Evolutionary conservation across 768 basidiomycete genomes (phyloP).

Genomic region (Leccinellum luteum): DNA sequence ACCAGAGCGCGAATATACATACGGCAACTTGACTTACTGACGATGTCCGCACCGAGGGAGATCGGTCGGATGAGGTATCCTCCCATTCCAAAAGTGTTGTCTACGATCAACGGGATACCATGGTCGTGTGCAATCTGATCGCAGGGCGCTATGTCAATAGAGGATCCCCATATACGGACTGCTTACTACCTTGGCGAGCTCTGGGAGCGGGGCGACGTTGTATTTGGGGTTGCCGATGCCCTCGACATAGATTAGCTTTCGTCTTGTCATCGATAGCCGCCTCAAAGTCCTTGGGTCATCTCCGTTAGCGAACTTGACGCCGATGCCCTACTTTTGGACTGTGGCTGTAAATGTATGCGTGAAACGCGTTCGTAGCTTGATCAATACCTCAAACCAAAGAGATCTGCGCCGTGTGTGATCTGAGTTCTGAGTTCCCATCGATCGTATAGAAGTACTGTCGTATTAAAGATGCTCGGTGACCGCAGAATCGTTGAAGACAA

Average conservation of each 20-base stretch:
- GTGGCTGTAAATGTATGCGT: slow-evolving; percentile 35
- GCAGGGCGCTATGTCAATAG: not conserved
- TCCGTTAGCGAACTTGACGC: slow-evolving; percentile 49
- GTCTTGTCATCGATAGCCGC: slow-evolving; percentile 60
- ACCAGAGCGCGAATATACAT: not conserved
- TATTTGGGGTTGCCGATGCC: slow-evolving; percentile 62
- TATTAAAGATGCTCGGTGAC: slow-evolving; percentile 30
- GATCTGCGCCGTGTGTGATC: slow-evolving; percentile 44
- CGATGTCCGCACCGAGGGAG: slow-evolving; percentile 55
- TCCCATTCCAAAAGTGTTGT: slow-evolving; percentile 63
- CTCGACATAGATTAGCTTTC: slow-evolving; percentile 57
- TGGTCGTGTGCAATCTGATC: slow-evolving; percentile 56
- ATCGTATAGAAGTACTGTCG: not conserved
- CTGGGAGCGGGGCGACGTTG: slow-evolving; percentile 53
- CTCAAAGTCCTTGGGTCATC: slow-evolving; percentile 44
- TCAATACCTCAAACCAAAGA: slow-evolving; percentile 47
- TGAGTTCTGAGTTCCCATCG: slow-evolving; percentile 10
- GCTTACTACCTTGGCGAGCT: slow-evolving; percentile 50
- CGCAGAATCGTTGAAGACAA: slow-evolving; percentile 55
- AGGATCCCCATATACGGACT: too few relatives aligned
- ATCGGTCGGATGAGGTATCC: slow-evolving; percentile 57
- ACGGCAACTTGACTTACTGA: slow-evolving; percentile 31
- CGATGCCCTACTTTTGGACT: slow-evolving; percentile 54
- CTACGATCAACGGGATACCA: slow-evolving; percentile 61
- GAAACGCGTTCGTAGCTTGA: slow-evolving; percentile 42